Percentiles rank a stretch among this genome's conserved stretches.
These are phyloP conservation scores for Ogataea nonfermentans DNA, from an alignment of 805 yeast genomes.

Conservation along the genomic window DNA sequence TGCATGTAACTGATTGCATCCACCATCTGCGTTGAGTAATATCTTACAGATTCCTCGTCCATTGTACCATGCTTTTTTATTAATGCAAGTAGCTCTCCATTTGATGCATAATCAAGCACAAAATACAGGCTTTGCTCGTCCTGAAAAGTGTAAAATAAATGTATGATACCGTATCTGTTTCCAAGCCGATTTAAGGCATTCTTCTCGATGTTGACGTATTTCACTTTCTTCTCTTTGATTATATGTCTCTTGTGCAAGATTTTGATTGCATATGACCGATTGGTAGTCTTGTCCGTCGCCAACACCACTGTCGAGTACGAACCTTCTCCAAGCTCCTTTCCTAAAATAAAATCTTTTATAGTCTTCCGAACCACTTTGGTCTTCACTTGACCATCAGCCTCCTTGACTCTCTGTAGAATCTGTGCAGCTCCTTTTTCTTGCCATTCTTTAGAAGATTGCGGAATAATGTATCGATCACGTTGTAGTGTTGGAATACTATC, in stretches of 20 bases:
- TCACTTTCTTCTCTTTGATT: constrained; percentile 78
- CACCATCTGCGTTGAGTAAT: constrained; percentile 70
- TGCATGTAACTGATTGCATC: constrained; percentile 76
- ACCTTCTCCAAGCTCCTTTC: constrained; percentile 90
- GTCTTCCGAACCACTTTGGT: constrained; percentile 51
- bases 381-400: constrained; percentile 47
- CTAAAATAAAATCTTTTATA: constrained; percentile 84
- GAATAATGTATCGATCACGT: constrained; percentile 8
- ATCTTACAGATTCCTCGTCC: constrained; percentile 64
- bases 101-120: constrained; percentile 74
- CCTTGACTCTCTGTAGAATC: constrained; percentile 43
- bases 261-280: constrained; percentile 69
- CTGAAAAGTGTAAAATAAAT: constrained; percentile 74
- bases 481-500: neutral
- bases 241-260: constrained; percentile 74
- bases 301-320: constrained; percentile 91
- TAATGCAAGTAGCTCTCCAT: constrained; percentile 70
- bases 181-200: constrained; percentile 72
- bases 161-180: constrained; percentile 59
- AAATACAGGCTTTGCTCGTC: constrained; percentile 71
- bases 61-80: constrained; percentile 69
- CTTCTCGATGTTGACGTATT: constrained; percentile 80
- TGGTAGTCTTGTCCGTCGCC: constrained; percentile 71
- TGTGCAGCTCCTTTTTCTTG: constrained; percentile 60
- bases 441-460: constrained; percentile 43